Evolutionary conservation across 768 basidiomycete species (phyloP), one percentile per base, ranked within the genome.

Genomic region (Obba rivulosa): DNA sequence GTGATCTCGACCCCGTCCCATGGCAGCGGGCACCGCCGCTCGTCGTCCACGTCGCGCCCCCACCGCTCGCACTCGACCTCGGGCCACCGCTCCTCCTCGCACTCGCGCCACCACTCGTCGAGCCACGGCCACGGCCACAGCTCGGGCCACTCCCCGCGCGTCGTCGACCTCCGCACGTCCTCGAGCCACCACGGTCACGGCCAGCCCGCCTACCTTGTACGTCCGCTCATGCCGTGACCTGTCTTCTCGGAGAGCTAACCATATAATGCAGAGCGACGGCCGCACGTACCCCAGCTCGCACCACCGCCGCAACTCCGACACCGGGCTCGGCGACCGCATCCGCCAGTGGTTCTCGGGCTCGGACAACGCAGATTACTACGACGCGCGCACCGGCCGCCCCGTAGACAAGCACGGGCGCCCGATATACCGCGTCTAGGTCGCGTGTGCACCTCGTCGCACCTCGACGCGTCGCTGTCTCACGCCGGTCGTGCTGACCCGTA

Each of bases 331-430:
- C 24, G 69, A 70, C 35, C 73, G 73, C 48, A 51, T 74, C 36
- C 69, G 67, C 43, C 48, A 59, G 23, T 63, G 72, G 49, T 66
- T 73, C 48, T 38, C 53, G 51, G 47, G 48, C 22, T 25, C 28
- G 52, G 39, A 47, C 10, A 41, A 51, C 22, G 40, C 43, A 22
- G 51, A 58, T 20, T 63, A 64, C 44, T 23, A 41, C 35, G 59
- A 64, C 43, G 41, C 59, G 10, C 61, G 59, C 37, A 59, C 58
- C 23, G 64, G 64, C 7, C 58, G 55, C 40, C 48, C 57, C 39
- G 80, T 80, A 43, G 80, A 82, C 64, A 64, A 74, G 54, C 64
- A 75, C 34, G 82, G 83, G 48, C 70, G 77, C 45, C 76, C 75
- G 20, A 65, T 81, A 45, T 74, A 76, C 62, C 68, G 75, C 25